Conservation (phyloP, 2,329 filamentous ascomycete species). For the Aspergillus sp. region DNA sequence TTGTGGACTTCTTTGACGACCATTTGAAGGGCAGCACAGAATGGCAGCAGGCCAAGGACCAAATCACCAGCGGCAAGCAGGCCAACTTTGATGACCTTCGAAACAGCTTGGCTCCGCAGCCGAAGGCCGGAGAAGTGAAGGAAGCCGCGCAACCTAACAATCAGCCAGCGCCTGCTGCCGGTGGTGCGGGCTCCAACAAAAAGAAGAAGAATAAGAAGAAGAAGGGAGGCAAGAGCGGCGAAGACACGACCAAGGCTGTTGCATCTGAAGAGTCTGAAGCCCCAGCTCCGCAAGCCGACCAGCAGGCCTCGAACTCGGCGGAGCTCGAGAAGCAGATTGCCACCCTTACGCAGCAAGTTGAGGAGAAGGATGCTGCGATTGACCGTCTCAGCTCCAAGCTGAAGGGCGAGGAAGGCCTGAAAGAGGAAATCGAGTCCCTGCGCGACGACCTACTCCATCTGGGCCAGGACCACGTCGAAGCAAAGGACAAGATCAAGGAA, state of each 20-base stretch:
- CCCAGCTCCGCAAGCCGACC: conserved; percentile 34
- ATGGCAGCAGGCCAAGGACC: conserved; percentile 36
- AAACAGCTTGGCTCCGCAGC: conserved; percentile 28
- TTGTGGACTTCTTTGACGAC: conserved; percentile 42
- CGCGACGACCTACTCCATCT: conserved; percentile 76
- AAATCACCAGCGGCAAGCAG: conserved; percentile 30
- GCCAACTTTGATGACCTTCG: conserved; percentile 36
- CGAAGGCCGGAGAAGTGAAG: conserved; percentile 20
- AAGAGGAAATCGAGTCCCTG: conserved; percentile 82
- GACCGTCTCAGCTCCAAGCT: conserved; percentile 68
- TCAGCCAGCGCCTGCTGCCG: conserved; percentile 16
- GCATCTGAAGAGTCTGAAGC: conserved; percentile 15
- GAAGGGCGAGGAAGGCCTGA: conserved; percentile 72
- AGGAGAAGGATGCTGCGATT: conserved; percentile 69
- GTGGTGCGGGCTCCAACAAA: conserved; percentile 38
- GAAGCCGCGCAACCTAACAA: conserved; percentile 20
- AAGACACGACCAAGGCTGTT: conserved; percentile 30
- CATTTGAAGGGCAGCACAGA: conserved; percentile 32
- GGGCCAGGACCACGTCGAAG: conserved; percentile 79
- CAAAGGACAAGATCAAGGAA: conserved; percentile 71
- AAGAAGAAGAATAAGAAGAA: conserved; percentile 92
- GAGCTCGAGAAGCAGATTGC: conserved; percentile 39
- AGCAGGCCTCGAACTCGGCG: conserved; percentile 16
- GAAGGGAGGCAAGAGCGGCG: conserved; percentile 61
- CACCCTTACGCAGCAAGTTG: conserved; percentile 33